Evolutionary conservation across 805 yeast genomes (phyloP), one percentile per base, ranked within the genome.

Genomic region (Clavispora asparagi): DNA sequence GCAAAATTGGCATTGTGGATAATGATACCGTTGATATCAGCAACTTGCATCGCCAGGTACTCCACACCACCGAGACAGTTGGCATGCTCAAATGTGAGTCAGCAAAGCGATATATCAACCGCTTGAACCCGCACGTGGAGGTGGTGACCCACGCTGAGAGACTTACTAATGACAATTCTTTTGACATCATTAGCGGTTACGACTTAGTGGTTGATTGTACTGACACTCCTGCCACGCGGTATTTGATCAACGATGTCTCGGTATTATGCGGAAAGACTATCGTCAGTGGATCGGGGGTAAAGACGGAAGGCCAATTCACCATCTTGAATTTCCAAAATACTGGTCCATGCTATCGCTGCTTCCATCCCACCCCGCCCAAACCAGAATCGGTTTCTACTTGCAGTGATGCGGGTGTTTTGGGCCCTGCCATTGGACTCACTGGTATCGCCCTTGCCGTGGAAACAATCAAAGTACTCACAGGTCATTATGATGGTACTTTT

Each of bases 331-430:
- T 75, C 61, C 39, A 58, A 10, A 62, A 69, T 28, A 68, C 71
- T 17, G 96, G 96, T 0, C 99, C 99, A 0, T 94, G 99, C 62
- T 94, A 94, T 61, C 71, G 99, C 49, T 94, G 99, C 61, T 82
- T 91, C 64, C 88, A 87, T 55, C 98, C 99, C 0, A 69, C 69
- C 7, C 96, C 98, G 0, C 97, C 99, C 0, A 81, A 91, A 1
- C 87, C 96, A 1, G 83, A 80, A 48, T 73, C 86, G 1, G 89
- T 91, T 1, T 78, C 89, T 0, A 78, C 95, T 0, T 94, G 99
- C 57, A 79, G 87, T 12, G 98, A 90, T 64, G 95, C 96, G 3
- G 97, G 97, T 6, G 95, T 92, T 0, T 64, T 94, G 25, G 99
- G 99, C 0, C 96, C 98, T 0, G 94, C 91, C n/a, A 95, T 94